phyloP scores from a whole-genome alignment of 208 protist genomes.

The Phytomonas sp. region DNA sequence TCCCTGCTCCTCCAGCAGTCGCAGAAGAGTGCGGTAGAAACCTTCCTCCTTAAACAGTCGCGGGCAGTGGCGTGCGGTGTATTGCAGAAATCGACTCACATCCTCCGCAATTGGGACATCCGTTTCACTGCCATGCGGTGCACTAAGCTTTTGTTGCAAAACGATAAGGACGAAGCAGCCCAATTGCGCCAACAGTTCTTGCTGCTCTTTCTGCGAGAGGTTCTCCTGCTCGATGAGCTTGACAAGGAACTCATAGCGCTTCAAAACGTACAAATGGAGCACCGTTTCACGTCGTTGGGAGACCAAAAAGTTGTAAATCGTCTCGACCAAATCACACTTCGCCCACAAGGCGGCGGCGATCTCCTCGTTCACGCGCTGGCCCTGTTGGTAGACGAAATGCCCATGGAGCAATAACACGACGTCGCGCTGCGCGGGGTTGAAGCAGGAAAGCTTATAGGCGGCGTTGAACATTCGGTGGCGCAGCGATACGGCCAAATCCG shows the following conservation, averaged over 20 bases:
- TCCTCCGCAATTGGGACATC: slow-evolving; percentile 11
- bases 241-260: slow-evolving; percentile 26
- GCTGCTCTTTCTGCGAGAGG: neutral
- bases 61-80: slow-evolving; percentile 19
- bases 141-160: slow-evolving; percentile 5
- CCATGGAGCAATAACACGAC: slow-evolving; percentile 35
- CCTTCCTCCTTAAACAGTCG: slow-evolving; percentile 22
- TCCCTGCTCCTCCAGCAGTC: slow-evolving; percentile 83
- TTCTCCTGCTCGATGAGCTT: neutral
- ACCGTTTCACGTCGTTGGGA: slow-evolving; percentile 20
- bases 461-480: slow-evolving; percentile 51
- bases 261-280: slow-evolving; percentile 34
- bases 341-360: slow-evolving; percentile 32
- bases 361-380: slow-evolving; percentile 13
- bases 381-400: slow-evolving; percentile 40
- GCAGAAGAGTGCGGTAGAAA: slow-evolving; percentile 41
- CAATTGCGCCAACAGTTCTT: neutral
- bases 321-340: slow-evolving; percentile 60
- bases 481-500: slow-evolving; percentile 16
- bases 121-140: neutral
- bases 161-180: neutral
- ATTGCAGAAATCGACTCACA: slow-evolving; percentile 22
- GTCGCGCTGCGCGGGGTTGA: slow-evolving; percentile 22
- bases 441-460: slow-evolving; percentile 38
- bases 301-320: slow-evolving; percentile 37